phyloP scores from a whole-genome alignment of 805 yeast species.

The Yarrowia keelungensis region DNA sequence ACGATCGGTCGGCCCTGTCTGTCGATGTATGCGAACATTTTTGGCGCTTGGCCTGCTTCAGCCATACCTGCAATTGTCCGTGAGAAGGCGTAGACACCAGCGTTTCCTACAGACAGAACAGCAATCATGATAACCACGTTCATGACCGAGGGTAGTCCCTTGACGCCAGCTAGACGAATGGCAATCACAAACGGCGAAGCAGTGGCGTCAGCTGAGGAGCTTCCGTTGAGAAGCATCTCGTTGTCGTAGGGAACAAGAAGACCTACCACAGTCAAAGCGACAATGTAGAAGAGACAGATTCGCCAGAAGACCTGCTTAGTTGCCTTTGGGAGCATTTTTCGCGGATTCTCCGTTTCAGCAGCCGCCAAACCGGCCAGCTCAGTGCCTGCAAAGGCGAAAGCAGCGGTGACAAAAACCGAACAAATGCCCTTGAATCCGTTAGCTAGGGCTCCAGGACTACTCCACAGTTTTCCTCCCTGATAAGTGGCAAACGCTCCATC shows the following conservation, averaged over 20 bases:
- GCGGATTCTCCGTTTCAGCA: conserved; percentile 72
- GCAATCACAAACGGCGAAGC: conserved; percentile 75
- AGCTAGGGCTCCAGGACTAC: conserved; percentile 70
- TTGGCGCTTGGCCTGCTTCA: conserved; percentile 16
- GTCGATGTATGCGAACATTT: conserved; percentile 17
- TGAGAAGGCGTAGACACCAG: conserved; percentile 15
- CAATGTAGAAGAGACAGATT: conserved; percentile 49
- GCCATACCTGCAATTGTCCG: conserved; percentile 15
- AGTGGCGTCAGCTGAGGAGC: conserved; percentile 61
- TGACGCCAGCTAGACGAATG: conserved; percentile 5
- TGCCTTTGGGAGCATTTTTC: conserved; percentile 67
- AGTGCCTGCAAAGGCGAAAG: conserved; percentile 69
- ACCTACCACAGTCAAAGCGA: conserved; percentile 59
- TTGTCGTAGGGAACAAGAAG: conserved; percentile 69
- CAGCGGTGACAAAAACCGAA: conserved; percentile 69
- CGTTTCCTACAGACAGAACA: conserved; percentile 11
- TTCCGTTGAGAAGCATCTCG: conserved; percentile 54
- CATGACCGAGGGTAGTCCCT: conserved; percentile 12
- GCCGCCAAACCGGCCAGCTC: conserved; percentile 52
- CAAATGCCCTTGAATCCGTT: conserved; percentile 68
- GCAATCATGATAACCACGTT: conserved; percentile 19
- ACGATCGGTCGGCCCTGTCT: conserved; percentile 19
- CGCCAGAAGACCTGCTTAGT: conserved; percentile 79
- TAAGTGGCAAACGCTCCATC: conserved; percentile 6
- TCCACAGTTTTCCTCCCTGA: conserved; percentile 57